Base-by-base conservation (phyloP, 495 filamentous ascomycete genomes). In the Lepidopterella palustris region DNA sequence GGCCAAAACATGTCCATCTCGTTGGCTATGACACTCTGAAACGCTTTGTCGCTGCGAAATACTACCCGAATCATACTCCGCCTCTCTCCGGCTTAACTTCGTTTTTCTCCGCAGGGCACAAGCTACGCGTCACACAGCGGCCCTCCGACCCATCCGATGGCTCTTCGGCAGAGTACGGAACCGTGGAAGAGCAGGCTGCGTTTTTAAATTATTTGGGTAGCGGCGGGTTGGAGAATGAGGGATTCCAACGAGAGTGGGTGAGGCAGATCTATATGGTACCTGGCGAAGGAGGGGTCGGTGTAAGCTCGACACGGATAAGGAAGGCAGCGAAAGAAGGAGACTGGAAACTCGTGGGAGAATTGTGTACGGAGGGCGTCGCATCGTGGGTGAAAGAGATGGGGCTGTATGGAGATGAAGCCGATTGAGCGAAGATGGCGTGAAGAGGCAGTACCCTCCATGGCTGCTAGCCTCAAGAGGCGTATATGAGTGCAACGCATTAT, bases 1-100 rank as follows among this genome's bases (percentile, higher is more conserved):
- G 72, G 8, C 70, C 70, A 18, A 79, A 84, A 60, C 89, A 95
- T 67, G 76, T 92, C 20, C 89, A 93, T 73, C 79, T 98, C 18
- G 84, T 83, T 0, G 92, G 92, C 28, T 97, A 83, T 66, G 92
- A 98, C 73, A 96, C 92, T 0, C 68, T 97, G 28, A 84, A 89
- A 20, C 84, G 92, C 25, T 84, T 97, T 53, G 83, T 96, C 68
- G 77, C 90, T 59, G 73, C 86, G 0, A 92, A 88, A 68, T 97
- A 97, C 71, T 98, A 98, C 69, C 78, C 81, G 0, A 68, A 74
- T 0, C 71, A 81, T 64, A 78, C 71, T 0, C 72, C 87, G 5
- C 72, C 76, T 13, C 78, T 76, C 13, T 66, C 67, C 4, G 74
- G 82, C 0, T 74, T 98, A 2, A 77, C 73, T 25, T 80, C 80